Base-by-base conservation (phyloP, 306 rosid species). In the Cyamopsis tetragonoloba region DNA sequence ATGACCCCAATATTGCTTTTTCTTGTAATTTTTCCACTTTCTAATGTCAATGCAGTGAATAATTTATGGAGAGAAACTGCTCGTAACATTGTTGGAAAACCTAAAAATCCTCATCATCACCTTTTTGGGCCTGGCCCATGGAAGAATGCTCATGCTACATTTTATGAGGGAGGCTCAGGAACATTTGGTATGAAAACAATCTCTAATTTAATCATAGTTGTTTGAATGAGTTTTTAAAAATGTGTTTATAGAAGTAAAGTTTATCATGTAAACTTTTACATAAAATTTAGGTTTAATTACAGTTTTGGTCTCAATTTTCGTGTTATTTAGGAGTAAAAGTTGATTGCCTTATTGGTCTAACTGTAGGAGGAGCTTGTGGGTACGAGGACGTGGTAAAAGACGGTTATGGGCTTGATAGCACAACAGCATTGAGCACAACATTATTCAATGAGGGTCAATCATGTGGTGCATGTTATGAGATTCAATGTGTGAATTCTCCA, bases 311-410 rank as follows among this genome's bases (percentile, higher is more conserved):
- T n/a, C n/a, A n/a, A n/a, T n/a, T n/a, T n/a, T n/a, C n/a, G n/a
- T n/a, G n/a, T n/a, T n/a, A n/a, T n/a, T n/a, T n/a, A 11, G 4
- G 24, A 61, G 11, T 17, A 11, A n/a, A 28, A 1, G 2, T 20
- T 42, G 28, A 55, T 0, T 13, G 59, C 59, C n/a, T n/a, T n/a
- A n/a, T n/a, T n/a, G n/a, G n/a, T n/a, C n/a, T n/a, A 22, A 7
- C 17, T 48, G 53, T 53, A 89, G 98, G 96, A 47, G 89, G 95
- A 54, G 96, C 91, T 14, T 92, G 98, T 58, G 98, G 95, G 20
- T 92, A 89, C 12, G 85, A 77, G 1, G 91, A 87, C 60, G 95
- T 92, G 39, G 86, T 68, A 3, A 73, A 82, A 62, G 87, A 84
- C 11, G 96, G 96, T 4, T 92, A 82, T 32, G 98, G 96, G 6